Evolutionary conservation across 2,329 filamentous ascomycete species (phyloP), one percentile per base, ranked within the genome.

Genomic region (Calcarisporium arbuscula): DNA sequence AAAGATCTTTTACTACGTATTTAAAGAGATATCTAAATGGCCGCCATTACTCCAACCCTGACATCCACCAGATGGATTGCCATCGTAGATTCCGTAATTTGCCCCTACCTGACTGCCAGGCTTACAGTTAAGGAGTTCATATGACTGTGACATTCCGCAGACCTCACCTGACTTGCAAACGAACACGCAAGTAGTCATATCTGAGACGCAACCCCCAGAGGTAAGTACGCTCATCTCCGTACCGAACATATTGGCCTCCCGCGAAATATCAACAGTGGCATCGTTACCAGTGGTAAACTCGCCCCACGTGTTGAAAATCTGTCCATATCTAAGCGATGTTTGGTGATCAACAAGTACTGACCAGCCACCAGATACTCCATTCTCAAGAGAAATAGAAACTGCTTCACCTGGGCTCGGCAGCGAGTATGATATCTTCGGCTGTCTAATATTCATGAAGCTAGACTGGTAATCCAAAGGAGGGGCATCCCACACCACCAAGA

Each of bases 161-260:
- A 49, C 53, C 19, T 45, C 46, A n/a, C 32, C 46, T 28, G 36
- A 40, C 39, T 53, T 54, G 56, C 65, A 69, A 45, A 50, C 43
- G 51, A 64, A 70, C 30, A 60, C 60, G 48, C 66, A 70, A 5
- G 43, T 54, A 15, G 53, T 37, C 57, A 66, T 60, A 45, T 63
- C 52, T 22, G 60, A 56, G 10, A 50, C 46, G 50, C 66, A 69
- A 39, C 62, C 57, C 40, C 51, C 54, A 33, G 51, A 52, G 33
- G 57, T 54, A 21, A 28, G 23, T 10, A 51, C 40, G 33, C 45
- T 49, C 52, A 68, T 64, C 31, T 25, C 39, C 44, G 56, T 51
- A 22, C 66, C 66, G 31, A 46, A 43, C 63, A 42, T 67, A 51
- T 64, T 63, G 49, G 65, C 54, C 41, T 64, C 54, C 22, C 62